Base-by-base conservation (phyloP, 768 basidiomycete species). In the Macrolepiota fuliginosa region DNA sequence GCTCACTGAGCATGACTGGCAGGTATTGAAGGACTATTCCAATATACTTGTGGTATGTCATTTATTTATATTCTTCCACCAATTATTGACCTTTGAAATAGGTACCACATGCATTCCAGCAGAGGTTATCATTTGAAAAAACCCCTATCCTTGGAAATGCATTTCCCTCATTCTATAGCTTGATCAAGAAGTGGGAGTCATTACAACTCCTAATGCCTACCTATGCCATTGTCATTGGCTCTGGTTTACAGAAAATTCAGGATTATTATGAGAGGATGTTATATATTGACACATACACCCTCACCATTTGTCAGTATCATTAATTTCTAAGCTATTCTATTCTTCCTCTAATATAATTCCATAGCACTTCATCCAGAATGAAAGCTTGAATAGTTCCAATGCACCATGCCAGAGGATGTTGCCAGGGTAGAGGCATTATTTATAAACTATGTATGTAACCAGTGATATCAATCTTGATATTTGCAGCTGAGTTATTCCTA, bases 51-150 rank as follows among this genome's bases (percentile, higher is more conserved):
- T 37, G 15, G 37, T 37, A 37, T 11, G 37, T 37, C 11, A 11
- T 7, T 11, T 7, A 37, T 3, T 37, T 7, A 37, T 37, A 7
- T 11, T 37, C 6, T 11, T 36, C 12, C 4, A 37, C 2, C 37
- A 50, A 29, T 53, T n/a, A 36, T 29, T 46, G n/a, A n/a, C n/a
- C 11, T 36, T 27, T 55, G 55, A 19, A 49, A 55, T 29, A 76
- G 73, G 68, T 72, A 2, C 75, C 73, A 0, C 66, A 71, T 65
- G 69, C 69, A 6, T 74, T 75, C 52, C 73, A 75, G 61, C 73
- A 76, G 50, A 49, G 54, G 19, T 64, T 76, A 13, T 74, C 71
- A 7, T 58, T 62, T 22, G 70, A 75, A 40, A 69, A 71, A 57
- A 75, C 68, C 0, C 74, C 72, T 1, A 72, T 70, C 2, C 61